Percentiles rank a stretch among this genome's conserved stretches.
phyloP scores from a whole-genome alignment of 768 basidiomycete species.

The Mycena rebaudengoi region DNA sequence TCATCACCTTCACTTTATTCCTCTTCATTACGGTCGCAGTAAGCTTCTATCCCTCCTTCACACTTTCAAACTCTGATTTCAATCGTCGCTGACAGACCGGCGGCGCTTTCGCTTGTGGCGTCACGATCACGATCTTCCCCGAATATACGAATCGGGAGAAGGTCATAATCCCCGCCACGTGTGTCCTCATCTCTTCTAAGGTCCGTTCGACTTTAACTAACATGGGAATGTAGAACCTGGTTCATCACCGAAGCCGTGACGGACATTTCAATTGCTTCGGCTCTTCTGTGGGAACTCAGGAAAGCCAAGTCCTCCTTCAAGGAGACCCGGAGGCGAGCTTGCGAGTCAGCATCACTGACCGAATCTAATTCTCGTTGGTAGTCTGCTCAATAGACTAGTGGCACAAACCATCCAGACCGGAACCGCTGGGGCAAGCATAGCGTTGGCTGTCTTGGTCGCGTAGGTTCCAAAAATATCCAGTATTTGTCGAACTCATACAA shows the following conservation, averaged over 20 bases:
- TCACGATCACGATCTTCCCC: background rate
- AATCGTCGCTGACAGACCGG: slow-evolving; percentile 2
- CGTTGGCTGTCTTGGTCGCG: slow-evolving; percentile 3
- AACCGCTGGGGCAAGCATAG: slow-evolving; percentile 1
- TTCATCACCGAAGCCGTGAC: slow-evolving; percentile 2
- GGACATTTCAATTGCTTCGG: slow-evolving; percentile 1
- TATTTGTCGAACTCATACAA: background rate
- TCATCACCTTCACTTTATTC: background rate
- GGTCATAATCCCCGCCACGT: background rate
- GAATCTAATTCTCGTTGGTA: slow-evolving; percentile 6
- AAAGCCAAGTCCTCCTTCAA: slow-evolving; percentile 1
- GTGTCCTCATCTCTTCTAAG: slow-evolving; percentile 2
- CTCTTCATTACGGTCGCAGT: slow-evolving; percentile 2
- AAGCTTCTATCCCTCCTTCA: background rate
- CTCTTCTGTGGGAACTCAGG: slow-evolving; percentile 4
- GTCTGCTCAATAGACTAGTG: slow-evolving; percentile 7
- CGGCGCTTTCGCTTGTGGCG: slow-evolving; percentile 1
- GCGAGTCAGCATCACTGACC: background rate
- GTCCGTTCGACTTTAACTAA: slow-evolving; percentile 1
- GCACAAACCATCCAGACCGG: slow-evolving; percentile 13
- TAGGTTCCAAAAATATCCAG: background rate
- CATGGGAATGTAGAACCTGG: slow-evolving; percentile 9
- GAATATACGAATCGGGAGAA: slow-evolving; percentile 5
- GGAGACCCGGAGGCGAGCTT: slow-evolving; percentile 1
- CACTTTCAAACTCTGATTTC: background rate